These are phyloP conservation scores for Ehretia macrophylla DNA, from an alignment of 257 asterid species.

Conservation along the genomic window DNA sequence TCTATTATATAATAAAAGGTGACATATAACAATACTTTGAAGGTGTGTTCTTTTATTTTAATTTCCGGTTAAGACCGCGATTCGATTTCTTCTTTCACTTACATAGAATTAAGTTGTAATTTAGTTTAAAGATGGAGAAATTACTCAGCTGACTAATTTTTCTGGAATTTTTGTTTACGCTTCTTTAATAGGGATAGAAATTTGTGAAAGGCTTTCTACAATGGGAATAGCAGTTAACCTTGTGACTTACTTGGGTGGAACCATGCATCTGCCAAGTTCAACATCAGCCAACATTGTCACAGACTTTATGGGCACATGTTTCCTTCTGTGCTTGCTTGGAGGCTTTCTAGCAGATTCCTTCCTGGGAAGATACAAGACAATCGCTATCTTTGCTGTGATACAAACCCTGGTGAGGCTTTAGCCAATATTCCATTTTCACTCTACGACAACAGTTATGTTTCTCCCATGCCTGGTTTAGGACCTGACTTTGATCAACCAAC, in stretches of 20 bases:
- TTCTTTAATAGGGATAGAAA: conserved; percentile 25
- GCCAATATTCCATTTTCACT: background rate
- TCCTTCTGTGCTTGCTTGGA: conserved; percentile 37
- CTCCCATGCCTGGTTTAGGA: background rate
- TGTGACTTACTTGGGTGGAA: conserved; percentile 37
- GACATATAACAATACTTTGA: no score
- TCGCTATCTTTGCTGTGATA: conserved; percentile 22
- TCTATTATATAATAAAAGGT: no score
- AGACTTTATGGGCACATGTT: conserved; percentile 41
- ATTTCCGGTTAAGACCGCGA: no score
- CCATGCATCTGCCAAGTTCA: conserved; percentile 44
- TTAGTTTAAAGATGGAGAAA: no score
- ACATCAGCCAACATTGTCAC: conserved; percentile 39
- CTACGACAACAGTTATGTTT: background rate
- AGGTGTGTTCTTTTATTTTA: no score
- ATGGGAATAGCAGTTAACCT: conserved; percentile 44
- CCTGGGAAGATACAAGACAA: conserved; percentile 39
- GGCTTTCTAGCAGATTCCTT: conserved; percentile 48
- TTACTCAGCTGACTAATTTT: no score
- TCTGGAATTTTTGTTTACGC: background rate
- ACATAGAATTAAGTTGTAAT: no score
- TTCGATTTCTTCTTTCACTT: no score
- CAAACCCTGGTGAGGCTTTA: conserved; percentile 29
- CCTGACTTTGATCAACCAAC: background rate
- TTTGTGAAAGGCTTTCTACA: conserved; percentile 40